Percentiles rank a stretch among this genome's conserved stretches.
These are phyloP conservation scores for Glomus cerebriforme DNA, from an alignment of 192 early-diverging fungal genomes.

Conservation along the genomic window DNA sequence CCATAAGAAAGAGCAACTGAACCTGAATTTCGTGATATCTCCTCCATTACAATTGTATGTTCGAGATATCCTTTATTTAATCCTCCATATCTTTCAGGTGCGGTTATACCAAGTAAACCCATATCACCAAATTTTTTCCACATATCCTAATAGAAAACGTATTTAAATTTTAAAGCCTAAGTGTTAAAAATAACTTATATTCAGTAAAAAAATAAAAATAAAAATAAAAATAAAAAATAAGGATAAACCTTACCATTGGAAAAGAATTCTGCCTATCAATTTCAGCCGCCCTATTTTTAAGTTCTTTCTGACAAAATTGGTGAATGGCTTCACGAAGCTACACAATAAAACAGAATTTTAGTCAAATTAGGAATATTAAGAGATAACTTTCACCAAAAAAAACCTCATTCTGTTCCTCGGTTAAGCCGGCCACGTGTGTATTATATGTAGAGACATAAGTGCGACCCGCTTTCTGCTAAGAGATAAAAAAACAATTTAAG, in stretches of 20 bases:
- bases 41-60: constrained; percentile 93
- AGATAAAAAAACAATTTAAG: background rate
- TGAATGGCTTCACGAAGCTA: constrained; percentile 75
- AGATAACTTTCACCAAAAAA: background rate
- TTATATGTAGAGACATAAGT: constrained; percentile 61
- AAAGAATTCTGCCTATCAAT: constrained; percentile 90
- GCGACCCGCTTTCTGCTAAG: background rate
- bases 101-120: constrained; percentile 93
- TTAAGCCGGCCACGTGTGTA: constrained; percentile 72
- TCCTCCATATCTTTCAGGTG: constrained; percentile 85
- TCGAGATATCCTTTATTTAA: constrained; percentile 87
- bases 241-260: constrained; percentile 79
- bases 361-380: background rate
- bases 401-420: constrained; percentile 68
- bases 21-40: constrained; percentile 85
- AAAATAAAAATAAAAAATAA: too few species aligned
- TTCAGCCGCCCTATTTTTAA: constrained; percentile 73
- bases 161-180: background rate
- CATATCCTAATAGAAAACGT: constrained; percentile 66
- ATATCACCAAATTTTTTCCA: constrained; percentile 97
- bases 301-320: constrained; percentile 78
- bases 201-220: background rate
- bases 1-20: constrained; percentile 92
- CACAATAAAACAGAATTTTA: background rate
- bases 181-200: background rate